phyloP scores from a whole-genome alignment of 1,284 basidiomycete species.

The Somion occarium region DNA sequence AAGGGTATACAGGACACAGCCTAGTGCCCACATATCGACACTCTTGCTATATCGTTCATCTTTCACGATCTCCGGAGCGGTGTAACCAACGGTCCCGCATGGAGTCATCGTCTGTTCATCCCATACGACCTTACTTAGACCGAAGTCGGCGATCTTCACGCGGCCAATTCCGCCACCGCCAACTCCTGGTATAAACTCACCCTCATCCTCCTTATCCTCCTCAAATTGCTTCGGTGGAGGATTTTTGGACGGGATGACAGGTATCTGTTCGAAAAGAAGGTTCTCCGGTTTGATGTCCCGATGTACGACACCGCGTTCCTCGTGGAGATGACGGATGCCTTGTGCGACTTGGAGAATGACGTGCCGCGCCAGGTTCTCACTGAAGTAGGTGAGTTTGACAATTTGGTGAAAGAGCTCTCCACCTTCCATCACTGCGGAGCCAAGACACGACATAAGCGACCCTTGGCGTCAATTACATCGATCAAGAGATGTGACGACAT shows the following conservation, averaged over 20 bases:
- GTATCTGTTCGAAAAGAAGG: slow-evolving; percentile 91
- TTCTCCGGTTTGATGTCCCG: slow-evolving; percentile 99
- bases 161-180: slow-evolving; percentile 97
- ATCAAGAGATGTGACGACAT: slow-evolving; percentile 11
- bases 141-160: slow-evolving; percentile 99
- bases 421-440: slow-evolving; percentile 80
- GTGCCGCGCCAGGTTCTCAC: slow-evolving; percentile 90
- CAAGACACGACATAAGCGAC: neutral
- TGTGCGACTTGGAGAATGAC: slow-evolving; percentile 97
- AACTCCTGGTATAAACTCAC: slow-evolving; percentile 87
- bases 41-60: slow-evolving; percentile 98
- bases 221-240: slow-evolving; percentile 85
- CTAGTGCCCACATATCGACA: slow-evolving; percentile 99
- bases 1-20: slow-evolving; percentile 97
- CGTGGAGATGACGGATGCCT: slow-evolving; percentile 94
- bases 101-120: slow-evolving; percentile 99
- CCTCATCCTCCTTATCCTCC: slow-evolving; percentile 98
- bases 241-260: slow-evolving; percentile 84
- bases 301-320: slow-evolving; percentile 97
- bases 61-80: slow-evolving; percentile 99
- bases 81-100: slow-evolving; percentile 98
- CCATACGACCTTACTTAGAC: slow-evolving; percentile 98
- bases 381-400: slow-evolving; percentile 98
- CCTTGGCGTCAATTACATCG: neutral
- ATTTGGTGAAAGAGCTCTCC: slow-evolving; percentile 99